A percentile compares a stretch with the other conserved stretches of the same genome.
phyloP scores from a whole-genome alignment of 352 stramenopile species.

The Elongisporangium senticosum region DNA sequence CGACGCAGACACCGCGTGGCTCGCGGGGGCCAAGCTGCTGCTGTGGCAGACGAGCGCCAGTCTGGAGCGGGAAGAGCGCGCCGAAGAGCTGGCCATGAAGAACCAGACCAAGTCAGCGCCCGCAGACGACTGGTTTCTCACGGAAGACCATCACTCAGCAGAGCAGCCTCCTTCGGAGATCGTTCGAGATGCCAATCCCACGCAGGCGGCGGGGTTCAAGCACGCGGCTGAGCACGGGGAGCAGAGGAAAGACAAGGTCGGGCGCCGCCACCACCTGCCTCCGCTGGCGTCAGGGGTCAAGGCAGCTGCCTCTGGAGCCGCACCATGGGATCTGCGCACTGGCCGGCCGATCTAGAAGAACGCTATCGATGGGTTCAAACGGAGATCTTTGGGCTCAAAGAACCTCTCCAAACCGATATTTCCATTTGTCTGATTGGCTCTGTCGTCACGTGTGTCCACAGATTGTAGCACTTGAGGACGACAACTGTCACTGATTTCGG shows the following conservation, averaged over 20 bases:
- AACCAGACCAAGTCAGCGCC: background rate
- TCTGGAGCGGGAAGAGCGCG: constrained; percentile 39
- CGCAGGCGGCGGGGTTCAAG: background rate
- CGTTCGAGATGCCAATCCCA: constrained; percentile 10
- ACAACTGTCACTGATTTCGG: too few species aligned
- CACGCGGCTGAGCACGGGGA: background rate
- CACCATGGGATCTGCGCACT: constrained; percentile 38
- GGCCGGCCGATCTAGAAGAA: constrained; percentile 25
- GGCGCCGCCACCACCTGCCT: constrained; percentile 19
- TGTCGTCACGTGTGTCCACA: too few species aligned
- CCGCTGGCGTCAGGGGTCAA: constrained; percentile 10
- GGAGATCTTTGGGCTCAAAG: too few species aligned
- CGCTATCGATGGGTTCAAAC: too few species aligned
- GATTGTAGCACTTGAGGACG: too few species aligned
- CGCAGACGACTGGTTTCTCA: constrained; percentile 6
- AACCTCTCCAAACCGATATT: too few species aligned
- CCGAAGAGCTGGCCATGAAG: constrained; percentile 19
- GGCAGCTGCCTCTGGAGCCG: background rate
- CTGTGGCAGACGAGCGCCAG: constrained; percentile 58
- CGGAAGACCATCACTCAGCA: constrained; percentile 6
- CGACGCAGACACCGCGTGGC: constrained; percentile 21
- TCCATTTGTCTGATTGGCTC: too few species aligned
- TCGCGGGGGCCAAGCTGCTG: constrained; percentile 41
- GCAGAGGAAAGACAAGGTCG: constrained; percentile 25
- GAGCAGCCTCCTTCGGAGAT: constrained; percentile 10